Base-by-base conservation (phyloP, 495 filamentous ascomycete species). In the Trichocladium uniseriatum region DNA sequence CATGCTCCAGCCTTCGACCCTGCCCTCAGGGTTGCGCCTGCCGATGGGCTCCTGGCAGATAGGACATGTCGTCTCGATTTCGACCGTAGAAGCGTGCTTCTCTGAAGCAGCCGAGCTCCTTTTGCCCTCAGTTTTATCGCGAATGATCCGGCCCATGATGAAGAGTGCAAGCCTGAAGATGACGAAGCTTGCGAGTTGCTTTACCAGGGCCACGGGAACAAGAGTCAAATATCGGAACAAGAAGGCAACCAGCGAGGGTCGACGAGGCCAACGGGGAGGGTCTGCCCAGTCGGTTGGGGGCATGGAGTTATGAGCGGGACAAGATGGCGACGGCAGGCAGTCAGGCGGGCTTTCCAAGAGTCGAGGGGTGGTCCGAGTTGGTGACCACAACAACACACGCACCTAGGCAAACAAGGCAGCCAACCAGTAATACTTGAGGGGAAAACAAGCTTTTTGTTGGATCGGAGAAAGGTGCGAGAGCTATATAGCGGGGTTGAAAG, bases 21-120 rank as follows among this genome's bases (percentile, higher is more conserved):
- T 55, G 48, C 68, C 68, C 41, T 71, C 69, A 4, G 63, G 58
- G 31, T 56, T 67, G 11, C 43, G 43, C 15, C 49, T 15, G 32
- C 68, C 68, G 43, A 73, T 57, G 8, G 59, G 55, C 38, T 74
- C 69, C 43, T 68, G 63, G 58, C 71, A 74, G 43, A 74, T 74
- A 40, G 66, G 63, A 35, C 71, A 74, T 29, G 51, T 39, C 14
- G 61, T 64, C 35, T 56, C 45, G 8, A 55, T 27, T 16, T 54
- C 48, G 36, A 34, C 18, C 11, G 36, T 39, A 9, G 39, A 11
- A 0, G 8, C 2, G 14, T 50, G 38, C 24, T 57, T 59, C 42
- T 57, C 51, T 0, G 37, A 49, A 2, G 38, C 16, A 2, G 38
- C 21, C 13, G n/a, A 27, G 15, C 16, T 18, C 2, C 8, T 13